Percentiles rank a stretch among this genome's conserved stretches.
Conservation (phyloP, 2,329 filamentous ascomycete genomes). For the Botrytis aclada region DNA sequence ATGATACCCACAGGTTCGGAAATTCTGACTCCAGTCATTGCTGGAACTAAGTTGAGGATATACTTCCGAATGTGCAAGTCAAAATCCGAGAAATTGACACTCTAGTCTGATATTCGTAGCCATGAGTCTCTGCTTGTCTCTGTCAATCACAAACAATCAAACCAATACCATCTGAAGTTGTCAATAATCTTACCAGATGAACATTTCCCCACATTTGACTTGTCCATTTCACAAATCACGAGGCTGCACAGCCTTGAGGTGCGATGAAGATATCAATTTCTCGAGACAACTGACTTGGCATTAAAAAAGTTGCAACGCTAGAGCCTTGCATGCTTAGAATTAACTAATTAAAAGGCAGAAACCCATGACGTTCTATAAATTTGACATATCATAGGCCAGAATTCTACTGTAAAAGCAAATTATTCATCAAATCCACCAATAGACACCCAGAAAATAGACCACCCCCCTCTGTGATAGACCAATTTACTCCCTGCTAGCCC, state of each 20-base stretch:
- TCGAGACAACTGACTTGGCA: not conserved
- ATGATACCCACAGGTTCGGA: not conserved
- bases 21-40: not conserved
- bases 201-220: not conserved
- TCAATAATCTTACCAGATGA: not conserved
- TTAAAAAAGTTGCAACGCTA: not conserved
- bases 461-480: not conserved
- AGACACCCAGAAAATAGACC: not conserved
- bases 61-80: not conserved
- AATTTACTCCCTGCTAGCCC: not conserved
- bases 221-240: not conserved
- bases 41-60: not conserved
- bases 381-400: not conserved
- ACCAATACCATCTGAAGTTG: not conserved
- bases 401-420: not conserved
- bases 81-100: not conserved
- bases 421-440: not conserved
- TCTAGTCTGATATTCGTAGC: not conserved
- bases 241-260: not conserved
- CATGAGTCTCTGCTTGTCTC: rapidly evolving
- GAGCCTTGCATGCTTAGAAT: not conserved
- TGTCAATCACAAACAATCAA: not conserved
- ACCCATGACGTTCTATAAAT: not conserved
- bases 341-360: not conserved
- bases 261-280: not conserved